Conservation (phyloP, 2,329 filamentous ascomycete species). For the Stachybotrys echinatus region DNA sequence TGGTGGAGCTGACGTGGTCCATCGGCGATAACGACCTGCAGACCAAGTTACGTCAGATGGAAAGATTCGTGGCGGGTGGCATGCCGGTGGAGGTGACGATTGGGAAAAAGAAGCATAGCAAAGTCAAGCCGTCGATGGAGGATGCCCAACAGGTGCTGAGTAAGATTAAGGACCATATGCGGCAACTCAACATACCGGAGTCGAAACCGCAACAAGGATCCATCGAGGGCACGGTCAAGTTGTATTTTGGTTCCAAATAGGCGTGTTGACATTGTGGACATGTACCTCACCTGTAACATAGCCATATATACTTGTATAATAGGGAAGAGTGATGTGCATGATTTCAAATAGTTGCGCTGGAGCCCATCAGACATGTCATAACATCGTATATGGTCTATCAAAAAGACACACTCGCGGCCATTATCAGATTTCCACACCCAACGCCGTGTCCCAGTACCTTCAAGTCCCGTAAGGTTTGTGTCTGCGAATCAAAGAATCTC, state of each 20-base stretch:
- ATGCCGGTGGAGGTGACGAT: slow-evolving; percentile 70
- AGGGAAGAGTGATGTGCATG: neutral
- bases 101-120: slow-evolving; percentile 57
- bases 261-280: too few species aligned
- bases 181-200: slow-evolving; percentile 35
- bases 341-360: neutral
- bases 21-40: slow-evolving; percentile 70
- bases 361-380: neutral
- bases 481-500: slow-evolving; percentile 22
- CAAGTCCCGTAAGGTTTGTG: neutral
- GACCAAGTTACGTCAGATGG: slow-evolving; percentile 64
- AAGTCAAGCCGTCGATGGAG: slow-evolving; percentile 46
- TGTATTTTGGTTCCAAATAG: slow-evolving; percentile 35
- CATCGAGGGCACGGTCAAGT: slow-evolving; percentile 34
- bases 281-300: too few species aligned
- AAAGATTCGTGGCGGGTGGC: slow-evolving; percentile 67
- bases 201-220: slow-evolving; percentile 38
- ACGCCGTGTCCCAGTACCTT: neutral
- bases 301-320: too few species aligned
- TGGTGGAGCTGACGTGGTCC: slow-evolving; percentile 86
- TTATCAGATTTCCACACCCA: neutral
- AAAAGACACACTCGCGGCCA: neutral
- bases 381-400: neutral
- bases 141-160: slow-evolving; percentile 56
- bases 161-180: slow-evolving; percentile 27